These are phyloP conservation scores for Murraya koenigii DNA, from an alignment of 345 rosid species.

Conservation along the genomic window DNA sequence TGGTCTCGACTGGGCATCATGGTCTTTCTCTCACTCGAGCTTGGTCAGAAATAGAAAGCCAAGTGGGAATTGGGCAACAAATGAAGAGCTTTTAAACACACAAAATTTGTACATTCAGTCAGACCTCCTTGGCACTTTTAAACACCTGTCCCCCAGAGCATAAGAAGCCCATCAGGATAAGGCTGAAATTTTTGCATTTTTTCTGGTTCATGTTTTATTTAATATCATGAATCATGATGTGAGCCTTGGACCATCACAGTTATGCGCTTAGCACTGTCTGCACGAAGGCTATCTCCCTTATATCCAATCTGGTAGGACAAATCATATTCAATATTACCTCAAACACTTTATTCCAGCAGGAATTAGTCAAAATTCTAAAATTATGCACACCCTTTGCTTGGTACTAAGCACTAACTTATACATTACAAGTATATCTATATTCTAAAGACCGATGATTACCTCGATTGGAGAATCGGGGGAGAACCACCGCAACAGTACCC, in stretches of 20 bases:
- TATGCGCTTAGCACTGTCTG: conserved; percentile 88
- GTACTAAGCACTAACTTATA: neutral
- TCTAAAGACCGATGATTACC: conserved; percentile 39
- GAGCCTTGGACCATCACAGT: conserved; percentile 80
- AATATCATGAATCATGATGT: conserved; percentile 84
- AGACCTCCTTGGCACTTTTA: conserved; percentile 48
- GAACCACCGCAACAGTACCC: conserved; percentile 89
- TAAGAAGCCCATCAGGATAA: conserved; percentile 67
- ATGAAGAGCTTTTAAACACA: conserved; percentile 27
- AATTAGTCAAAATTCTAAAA: conserved; percentile 13
- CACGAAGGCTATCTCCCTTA: conserved; percentile 80
- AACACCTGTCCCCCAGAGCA: conserved; percentile 63
- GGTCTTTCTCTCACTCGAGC: conserved; percentile 1
- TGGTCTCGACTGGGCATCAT: neutral
- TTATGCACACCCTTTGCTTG: neutral
- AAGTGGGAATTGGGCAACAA: conserved; percentile 22
- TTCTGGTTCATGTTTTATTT: conserved; percentile 47
- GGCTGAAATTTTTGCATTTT: conserved; percentile 38
- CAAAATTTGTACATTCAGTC: conserved; percentile 31
- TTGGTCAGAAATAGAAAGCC: conserved; percentile 18
- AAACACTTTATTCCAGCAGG: conserved; percentile 19
- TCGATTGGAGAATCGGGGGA: conserved; percentile 67
- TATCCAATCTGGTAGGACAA: conserved; percentile 70
- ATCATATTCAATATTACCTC: conserved; percentile 28
- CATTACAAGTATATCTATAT: neutral